phyloP scores from a whole-genome alignment of 768 basidiomycete genomes.

The Porpolomopsis calyptriformis region DNA sequence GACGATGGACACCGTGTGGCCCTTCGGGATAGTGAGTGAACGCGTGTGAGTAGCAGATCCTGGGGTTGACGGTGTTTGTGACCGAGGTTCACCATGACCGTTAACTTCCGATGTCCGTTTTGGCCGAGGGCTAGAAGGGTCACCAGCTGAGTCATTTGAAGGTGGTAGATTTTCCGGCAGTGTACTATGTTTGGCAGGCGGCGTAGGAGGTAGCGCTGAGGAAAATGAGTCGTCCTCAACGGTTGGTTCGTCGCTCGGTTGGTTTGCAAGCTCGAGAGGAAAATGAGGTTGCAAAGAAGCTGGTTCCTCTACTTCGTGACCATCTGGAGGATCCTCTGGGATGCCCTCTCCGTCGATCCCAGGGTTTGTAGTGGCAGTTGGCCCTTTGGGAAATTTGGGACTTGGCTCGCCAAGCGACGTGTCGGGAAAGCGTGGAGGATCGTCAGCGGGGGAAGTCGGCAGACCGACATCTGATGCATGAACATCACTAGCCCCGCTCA shows the following conservation, averaged over 20 bases:
- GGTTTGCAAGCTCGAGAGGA: too few species aligned
- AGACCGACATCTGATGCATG: neutral
- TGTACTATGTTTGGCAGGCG: slow-evolving; percentile 1
- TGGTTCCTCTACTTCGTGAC: neutral
- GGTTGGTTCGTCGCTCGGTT: neutral
- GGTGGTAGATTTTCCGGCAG: neutral
- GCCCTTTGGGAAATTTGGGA: neutral
- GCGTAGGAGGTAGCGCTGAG: slow-evolving; percentile 1
- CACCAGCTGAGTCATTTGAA: neutral
- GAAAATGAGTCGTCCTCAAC: neutral
- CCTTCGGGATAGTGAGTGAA: slow-evolving; percentile 54
- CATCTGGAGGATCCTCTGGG: neutral
- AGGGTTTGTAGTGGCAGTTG: too few species aligned
- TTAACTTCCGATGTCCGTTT: slow-evolving; percentile 2
- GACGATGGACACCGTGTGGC: slow-evolving; percentile 66
- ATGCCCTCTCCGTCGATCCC: neutral
- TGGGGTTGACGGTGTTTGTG: slow-evolving; percentile 7
- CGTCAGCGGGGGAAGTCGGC: neutral
- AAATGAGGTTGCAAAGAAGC: neutral
- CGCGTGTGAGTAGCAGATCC: slow-evolving; percentile 33
- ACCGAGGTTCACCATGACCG: slow-evolving; percentile 5
- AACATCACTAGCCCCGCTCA: neutral
- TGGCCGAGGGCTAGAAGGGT: neutral
- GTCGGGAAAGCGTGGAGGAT: neutral
- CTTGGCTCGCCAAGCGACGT: neutral